phyloP scores from a whole-genome alignment of 108 stramenopile species.

The Skeletonema tropicum region DNA sequence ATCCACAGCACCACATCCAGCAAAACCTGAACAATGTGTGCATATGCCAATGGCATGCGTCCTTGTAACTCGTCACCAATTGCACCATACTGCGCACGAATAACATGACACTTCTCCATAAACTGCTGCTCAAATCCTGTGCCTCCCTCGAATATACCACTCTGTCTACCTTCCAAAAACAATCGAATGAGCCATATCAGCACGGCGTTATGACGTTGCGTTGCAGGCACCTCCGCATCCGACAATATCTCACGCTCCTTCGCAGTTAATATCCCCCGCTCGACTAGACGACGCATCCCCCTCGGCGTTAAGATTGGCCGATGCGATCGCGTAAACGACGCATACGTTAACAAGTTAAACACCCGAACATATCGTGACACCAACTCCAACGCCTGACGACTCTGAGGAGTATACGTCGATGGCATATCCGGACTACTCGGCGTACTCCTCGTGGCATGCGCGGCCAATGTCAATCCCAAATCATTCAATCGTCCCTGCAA shows the following conservation, averaged over 20 bases:
- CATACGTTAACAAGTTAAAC: constrained; percentile 89
- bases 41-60: constrained; percentile 92
- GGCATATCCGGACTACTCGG: constrained; percentile 60
- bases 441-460: constrained; percentile 73
- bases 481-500: constrained; percentile 91
- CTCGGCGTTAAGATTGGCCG: constrained; percentile 86
- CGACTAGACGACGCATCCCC: constrained; percentile 87
- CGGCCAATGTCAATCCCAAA: constrained; percentile 84
- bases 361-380: constrained; percentile 82
- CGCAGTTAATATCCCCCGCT: constrained; percentile 82
- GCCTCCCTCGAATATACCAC: constrained; percentile 82
- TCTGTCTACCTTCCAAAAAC: constrained; percentile 76
- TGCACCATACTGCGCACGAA: constrained; percentile 84
- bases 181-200: constrained; percentile 85
- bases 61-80: constrained; percentile 88
- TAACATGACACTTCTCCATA: constrained; percentile 86
- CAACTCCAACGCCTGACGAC: constrained; percentile 73
- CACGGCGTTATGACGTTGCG: constrained; percentile 88
- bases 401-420: constrained; percentile 74
- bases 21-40: constrained; percentile 89
- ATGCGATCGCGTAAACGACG: constrained; percentile 88
- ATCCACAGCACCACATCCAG: constrained; percentile 87
- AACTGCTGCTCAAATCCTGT: constrained; percentile 84
- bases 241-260: constrained; percentile 72
- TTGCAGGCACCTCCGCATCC: constrained; percentile 79